Evolutionary conservation across 352 stramenopile genomes (phyloP).

Genomic region (Phytopythium kandeliae): DNA sequence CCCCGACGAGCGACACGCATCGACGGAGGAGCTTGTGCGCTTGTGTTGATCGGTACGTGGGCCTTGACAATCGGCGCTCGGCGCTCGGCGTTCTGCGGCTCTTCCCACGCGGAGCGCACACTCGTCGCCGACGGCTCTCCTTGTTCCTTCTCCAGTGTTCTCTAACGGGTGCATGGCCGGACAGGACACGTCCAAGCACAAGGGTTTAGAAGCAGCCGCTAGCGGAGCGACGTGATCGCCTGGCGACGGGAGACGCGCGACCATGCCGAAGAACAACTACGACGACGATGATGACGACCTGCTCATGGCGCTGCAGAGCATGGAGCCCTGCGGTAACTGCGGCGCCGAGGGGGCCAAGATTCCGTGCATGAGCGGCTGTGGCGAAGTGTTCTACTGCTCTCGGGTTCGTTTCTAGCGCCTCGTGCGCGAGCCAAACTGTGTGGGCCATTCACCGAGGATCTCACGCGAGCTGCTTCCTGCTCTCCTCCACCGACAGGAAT

Average conservation of each 20-base stretch:
- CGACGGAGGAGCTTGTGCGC: too few relatives aligned
- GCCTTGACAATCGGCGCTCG: too few relatives aligned
- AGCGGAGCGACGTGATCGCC: neutral
- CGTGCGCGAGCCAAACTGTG: too few relatives aligned
- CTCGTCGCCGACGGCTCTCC: neutral
- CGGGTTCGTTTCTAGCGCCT: conserved; percentile 30
- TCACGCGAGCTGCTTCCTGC: neutral
- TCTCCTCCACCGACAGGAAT: conserved; percentile 43
- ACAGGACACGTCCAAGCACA: too few relatives aligned
- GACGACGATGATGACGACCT: conserved; percentile 85
- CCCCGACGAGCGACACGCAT: too few relatives aligned
- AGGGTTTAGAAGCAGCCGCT: too few relatives aligned
- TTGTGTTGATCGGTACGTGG: neutral
- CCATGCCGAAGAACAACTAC: conserved; percentile 68
- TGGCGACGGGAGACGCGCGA: neutral
- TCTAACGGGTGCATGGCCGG: too few relatives aligned
- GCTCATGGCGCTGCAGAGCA: conserved; percentile 79
- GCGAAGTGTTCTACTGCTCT: conserved; percentile 86
- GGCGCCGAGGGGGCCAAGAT: conserved; percentile 76
- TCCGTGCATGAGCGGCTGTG: conserved; percentile 82
- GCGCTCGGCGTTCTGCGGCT: too few relatives aligned
- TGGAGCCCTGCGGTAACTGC: conserved; percentile 84
- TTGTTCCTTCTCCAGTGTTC: neutral
- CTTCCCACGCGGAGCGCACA: neutral
- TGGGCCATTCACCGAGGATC: neutral